Percentiles rank a stretch among this genome's conserved stretches.
Conservation (phyloP, 257 asterid genomes). For the Nicotiana obtusifolia region DNA sequence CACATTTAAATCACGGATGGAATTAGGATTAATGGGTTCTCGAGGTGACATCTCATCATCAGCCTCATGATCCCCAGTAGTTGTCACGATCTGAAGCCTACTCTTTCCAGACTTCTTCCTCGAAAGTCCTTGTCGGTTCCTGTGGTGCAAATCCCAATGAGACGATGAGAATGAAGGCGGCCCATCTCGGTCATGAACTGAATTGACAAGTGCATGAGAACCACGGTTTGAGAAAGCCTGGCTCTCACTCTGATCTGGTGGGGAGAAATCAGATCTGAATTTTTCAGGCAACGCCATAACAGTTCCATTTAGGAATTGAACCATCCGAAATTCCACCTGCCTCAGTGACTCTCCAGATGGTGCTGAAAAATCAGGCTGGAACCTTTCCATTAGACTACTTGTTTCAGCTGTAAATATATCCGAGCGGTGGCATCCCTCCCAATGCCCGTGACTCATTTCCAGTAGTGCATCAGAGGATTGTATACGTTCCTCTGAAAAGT, state of each 20-base stretch:
- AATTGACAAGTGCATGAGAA: slow-evolving; percentile 30
- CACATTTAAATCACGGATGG: slow-evolving; percentile 41
- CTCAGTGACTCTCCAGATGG: slow-evolving; percentile 95
- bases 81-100: slow-evolving; percentile 81
- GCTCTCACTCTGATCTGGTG: slow-evolving; percentile 53
- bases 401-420: slow-evolving; percentile 75
- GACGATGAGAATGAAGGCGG: slow-evolving; percentile 43
- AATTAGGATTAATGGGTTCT: slow-evolving; percentile 40
- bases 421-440: slow-evolving; percentile 91
- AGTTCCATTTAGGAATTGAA: slow-evolving; percentile 72
- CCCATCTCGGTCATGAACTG: slow-evolving; percentile 43
- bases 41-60: slow-evolving; percentile 98
- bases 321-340: slow-evolving; percentile 95
- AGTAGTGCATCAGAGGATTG: slow-evolving; percentile 68
- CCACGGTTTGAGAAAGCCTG: slow-evolving; percentile 31
- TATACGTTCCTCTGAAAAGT: slow-evolving; percentile 71
- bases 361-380: slow-evolving; percentile 78
- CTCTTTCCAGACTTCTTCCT: slow-evolving; percentile 92
- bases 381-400: slow-evolving; percentile 61
- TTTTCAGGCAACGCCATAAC: slow-evolving; percentile 66
- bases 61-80: slow-evolving; percentile 84
- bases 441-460: slow-evolving; percentile 93
- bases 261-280: slow-evolving; percentile 69
- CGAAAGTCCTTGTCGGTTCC: slow-evolving; percentile 51
- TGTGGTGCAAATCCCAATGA: slow-evolving; percentile 52